Conservation (phyloP, 257 asterid genomes). For the Thymus mandschuricus region DNA sequence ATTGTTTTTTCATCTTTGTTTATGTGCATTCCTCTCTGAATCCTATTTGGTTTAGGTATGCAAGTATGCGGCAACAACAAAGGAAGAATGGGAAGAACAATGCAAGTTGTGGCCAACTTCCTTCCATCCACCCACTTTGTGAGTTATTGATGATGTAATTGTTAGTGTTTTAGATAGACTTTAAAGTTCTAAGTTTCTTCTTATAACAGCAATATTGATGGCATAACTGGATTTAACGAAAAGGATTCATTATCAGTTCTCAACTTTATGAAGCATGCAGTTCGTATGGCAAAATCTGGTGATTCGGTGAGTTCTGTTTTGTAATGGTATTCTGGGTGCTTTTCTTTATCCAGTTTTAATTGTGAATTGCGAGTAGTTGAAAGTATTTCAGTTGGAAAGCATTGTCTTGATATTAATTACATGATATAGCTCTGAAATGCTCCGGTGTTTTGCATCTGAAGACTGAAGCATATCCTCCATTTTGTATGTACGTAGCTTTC, state of each 20-base stretch:
- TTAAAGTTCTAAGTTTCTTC: slow-evolving; percentile 30
- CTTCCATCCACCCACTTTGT: slow-evolving; percentile 90
- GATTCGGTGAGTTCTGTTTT: slow-evolving; percentile 46
- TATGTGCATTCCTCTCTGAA: background rate
- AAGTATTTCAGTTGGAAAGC: background rate
- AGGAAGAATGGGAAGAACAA: slow-evolving; percentile 98
- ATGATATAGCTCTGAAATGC: background rate
- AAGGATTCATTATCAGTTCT: slow-evolving; percentile 63
- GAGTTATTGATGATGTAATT: slow-evolving; percentile 33
- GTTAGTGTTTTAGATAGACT: background rate
- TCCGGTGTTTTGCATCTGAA: background rate
- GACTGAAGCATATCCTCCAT: slow-evolving; percentile 4
- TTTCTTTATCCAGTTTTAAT: background rate
- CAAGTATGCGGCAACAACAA: slow-evolving; percentile 80
- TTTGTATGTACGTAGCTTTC: background rate
- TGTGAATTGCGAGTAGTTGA: too few relatives aligned
- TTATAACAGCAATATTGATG: slow-evolving; percentile 72
- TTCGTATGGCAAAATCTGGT: slow-evolving; percentile 64
- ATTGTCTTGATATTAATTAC: background rate
- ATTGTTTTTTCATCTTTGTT: slow-evolving; percentile 36
- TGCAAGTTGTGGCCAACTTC: slow-evolving; percentile 98
- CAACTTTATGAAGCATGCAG: slow-evolving; percentile 69
- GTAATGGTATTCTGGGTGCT: slow-evolving; percentile 14
- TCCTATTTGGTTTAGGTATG: slow-evolving; percentile 56
- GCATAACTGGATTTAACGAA: slow-evolving; percentile 86